Base-by-base conservation (phyloP, 2,329 filamentous ascomycete species). In the Ascocoryne sarcoides region DNA sequence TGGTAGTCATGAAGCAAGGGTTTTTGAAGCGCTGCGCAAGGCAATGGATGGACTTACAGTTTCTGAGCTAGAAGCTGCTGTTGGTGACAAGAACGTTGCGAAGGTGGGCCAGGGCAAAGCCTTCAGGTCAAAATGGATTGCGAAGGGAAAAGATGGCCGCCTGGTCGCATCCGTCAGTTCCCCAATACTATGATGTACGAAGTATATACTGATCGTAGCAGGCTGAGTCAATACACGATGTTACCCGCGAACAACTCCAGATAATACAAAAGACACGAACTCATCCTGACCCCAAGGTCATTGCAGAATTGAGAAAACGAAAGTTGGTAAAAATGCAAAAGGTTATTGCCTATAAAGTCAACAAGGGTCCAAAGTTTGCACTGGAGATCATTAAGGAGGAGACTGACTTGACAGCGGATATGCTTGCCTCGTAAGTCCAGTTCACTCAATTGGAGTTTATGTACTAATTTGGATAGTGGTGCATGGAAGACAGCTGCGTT, bases 61-160 rank as follows among this genome's bases (percentile, higher is more conserved):
- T 45, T 68, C 74, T 49, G 84, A 90, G 51, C 68, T 89, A 42
- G 75, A 82, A 64, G 69, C 68, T 59, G 68, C 68, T 40, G 79
- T 90, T 49, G 82, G 84, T 41, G 78, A 84, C 62, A 84, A 85
- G 62, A 79, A 68, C 35, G 81, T 76, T 32, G 72, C 81, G 36
- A 90, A 86, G 66, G 70, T 95, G 45, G 92, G 92, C n/a, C 84
- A 92, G 61, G 88, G 88, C 55, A 94, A 92, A 67, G 90, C 90
- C 23, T 95, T 96, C 70, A 93, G 76, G 60, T 75, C 79, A 62
- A 82, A 80, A 60, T 84, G 79, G 79, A 82, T 83, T 47, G 60
- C 64, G 10, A 81, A 77, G 64, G 74, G 71, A 47, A 70, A 75
- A 53, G 70, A 73, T 17, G 71, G 73, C 47, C 70, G 69, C 57